Conservation (phyloP, 1,284 basidiomycete genomes). For the Phellopilus nigrolimitatus region DNA sequence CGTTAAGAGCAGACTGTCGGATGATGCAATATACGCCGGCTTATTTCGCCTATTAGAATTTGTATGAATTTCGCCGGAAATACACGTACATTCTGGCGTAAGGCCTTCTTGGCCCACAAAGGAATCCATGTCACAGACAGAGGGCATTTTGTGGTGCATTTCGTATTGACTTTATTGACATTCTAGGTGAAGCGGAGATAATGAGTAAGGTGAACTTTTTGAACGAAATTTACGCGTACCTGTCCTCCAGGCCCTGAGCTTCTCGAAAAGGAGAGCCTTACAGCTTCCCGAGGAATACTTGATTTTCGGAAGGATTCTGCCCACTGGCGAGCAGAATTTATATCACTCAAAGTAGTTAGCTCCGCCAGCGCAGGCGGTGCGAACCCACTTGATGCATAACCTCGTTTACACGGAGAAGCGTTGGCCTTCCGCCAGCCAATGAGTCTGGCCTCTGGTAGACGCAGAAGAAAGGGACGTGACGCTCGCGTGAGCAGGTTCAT, state of each 20-base stretch:
- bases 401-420: background rate
- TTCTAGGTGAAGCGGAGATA: conserved; percentile 45
- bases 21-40: conserved; percentile 63
- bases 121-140: conserved; percentile 64
- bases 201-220: background rate
- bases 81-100: conserved; percentile 47
- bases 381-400: conserved; percentile 2
- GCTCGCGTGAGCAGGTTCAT: background rate
- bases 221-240: conserved; percentile 34
- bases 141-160: conserved; percentile 57
- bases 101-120: conserved; percentile 49
- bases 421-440: background rate
- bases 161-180: conserved; percentile 80
- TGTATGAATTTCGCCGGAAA: too few species aligned
- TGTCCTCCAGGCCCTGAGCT: conserved; percentile 80
- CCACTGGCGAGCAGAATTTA: conserved; percentile 47
- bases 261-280: conserved; percentile 61
- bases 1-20: conserved; percentile 59
- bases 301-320: conserved; percentile 39
- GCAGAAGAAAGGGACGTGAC: background rate
- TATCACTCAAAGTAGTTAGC: conserved; percentile 37
- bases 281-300: conserved; percentile 42
- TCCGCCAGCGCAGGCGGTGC: conserved; percentile 32
- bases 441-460: background rate
- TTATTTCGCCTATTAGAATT: too few species aligned